Percentiles rank a stretch among this genome's conserved stretches.
phyloP scores from a whole-genome alignment of 306 rosid species.

The Purshia tridentata region DNA sequence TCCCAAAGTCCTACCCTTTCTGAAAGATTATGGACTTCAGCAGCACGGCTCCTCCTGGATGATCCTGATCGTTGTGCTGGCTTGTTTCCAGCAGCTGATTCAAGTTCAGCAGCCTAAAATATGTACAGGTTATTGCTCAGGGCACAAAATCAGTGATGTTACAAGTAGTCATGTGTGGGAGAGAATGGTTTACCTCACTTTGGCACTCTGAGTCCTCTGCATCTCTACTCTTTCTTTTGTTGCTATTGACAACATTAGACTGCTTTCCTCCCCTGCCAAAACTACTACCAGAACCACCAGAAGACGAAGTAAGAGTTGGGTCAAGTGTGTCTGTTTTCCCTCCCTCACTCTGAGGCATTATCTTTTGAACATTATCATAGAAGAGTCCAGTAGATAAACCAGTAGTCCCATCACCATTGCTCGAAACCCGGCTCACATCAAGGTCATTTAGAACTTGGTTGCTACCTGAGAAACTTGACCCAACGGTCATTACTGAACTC shows the following conservation, averaged over 20 bases:
- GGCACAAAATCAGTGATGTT: background rate
- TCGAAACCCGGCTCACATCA: slow-evolving; percentile 46
- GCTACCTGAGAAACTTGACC: slow-evolving; percentile 79
- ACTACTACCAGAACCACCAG: slow-evolving; percentile 77
- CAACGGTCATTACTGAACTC: slow-evolving; percentile 61
- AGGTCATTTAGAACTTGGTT: slow-evolving; percentile 54
- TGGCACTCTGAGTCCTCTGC: slow-evolving; percentile 73
- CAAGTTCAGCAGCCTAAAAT: slow-evolving; percentile 57
- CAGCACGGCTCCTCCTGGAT: slow-evolving; percentile 64
- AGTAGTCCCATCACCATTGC: slow-evolving; percentile 47
- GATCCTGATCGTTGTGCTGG: slow-evolving; percentile 50
- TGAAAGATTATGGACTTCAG: slow-evolving; percentile 87
- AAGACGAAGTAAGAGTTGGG: slow-evolving; percentile 61
- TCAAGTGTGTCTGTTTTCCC: slow-evolving; percentile 52
- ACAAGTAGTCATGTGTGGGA: background rate
- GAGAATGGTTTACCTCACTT: slow-evolving; percentile 56
- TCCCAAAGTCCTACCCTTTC: slow-evolving; percentile 61
- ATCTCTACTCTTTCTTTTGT: slow-evolving; percentile 65
- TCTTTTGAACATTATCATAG: slow-evolving; percentile 37
- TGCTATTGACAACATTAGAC: slow-evolving; percentile 51
- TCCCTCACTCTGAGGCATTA: slow-evolving; percentile 33
- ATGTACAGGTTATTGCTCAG: background rate
- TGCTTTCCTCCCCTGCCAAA: slow-evolving; percentile 50
- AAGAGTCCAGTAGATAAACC: slow-evolving; percentile 44
- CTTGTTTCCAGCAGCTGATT: slow-evolving; percentile 53